Evolutionary conservation across 225 moss, liverwort and hornwort genomes (phyloP).

Genomic region (Ulota crispa): DNA sequence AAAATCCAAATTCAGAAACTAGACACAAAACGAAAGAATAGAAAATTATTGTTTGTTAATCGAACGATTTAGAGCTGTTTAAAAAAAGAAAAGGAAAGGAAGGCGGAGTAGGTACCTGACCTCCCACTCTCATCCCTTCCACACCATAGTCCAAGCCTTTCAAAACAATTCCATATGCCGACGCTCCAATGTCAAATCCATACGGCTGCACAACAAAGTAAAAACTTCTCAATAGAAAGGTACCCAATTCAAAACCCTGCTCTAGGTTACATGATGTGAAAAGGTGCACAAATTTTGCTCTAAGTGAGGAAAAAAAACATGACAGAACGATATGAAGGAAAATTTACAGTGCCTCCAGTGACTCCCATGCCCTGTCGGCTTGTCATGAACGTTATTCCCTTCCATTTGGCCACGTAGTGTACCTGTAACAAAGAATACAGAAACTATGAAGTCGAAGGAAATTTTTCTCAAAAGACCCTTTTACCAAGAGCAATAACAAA

Average conservation of each 20-base stretch:
- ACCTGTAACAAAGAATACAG: constrained; percentile 44
- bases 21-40: neutral
- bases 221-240: constrained; percentile 1
- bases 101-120: constrained; percentile 60
- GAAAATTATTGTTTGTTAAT: neutral
- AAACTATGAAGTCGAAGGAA: neutral
- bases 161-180: constrained; percentile 79
- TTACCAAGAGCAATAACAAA: neutral
- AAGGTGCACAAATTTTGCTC: neutral
- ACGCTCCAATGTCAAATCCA: constrained; percentile 90
- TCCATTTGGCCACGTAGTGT: constrained; percentile 96
- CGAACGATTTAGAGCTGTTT: neutral
- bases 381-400: constrained; percentile 95
- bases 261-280: neutral
- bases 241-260: neutral
- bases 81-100: neutral
- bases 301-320: neutral
- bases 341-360: constrained; percentile 87
- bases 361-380: constrained; percentile 98
- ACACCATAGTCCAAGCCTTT: constrained; percentile 94
- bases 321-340: neutral
- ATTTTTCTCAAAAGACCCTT: neutral
- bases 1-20: constrained; percentile 1
- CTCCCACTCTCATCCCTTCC: constrained; percentile 95
- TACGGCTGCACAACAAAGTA: constrained; percentile 66